Evolutionary conservation across 163 green algal species (phyloP), one percentile per base, ranked within the genome.

Genomic region (Scenedesmus sp.): DNA sequence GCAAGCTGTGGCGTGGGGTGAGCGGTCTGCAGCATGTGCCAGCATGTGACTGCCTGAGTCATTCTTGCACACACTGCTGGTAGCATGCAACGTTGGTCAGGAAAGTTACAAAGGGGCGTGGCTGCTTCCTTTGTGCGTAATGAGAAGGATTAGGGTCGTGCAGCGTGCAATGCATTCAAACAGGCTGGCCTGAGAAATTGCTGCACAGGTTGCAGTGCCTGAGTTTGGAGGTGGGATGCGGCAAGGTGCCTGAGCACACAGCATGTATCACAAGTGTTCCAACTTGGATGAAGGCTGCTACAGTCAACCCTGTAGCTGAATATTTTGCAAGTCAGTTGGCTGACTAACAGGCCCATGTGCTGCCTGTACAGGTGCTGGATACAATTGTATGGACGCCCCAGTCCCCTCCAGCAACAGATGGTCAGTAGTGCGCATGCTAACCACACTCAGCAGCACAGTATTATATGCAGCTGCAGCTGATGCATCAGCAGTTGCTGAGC

Each of bases 371-470:
- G 87, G 44, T 91, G 15, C n/a, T 65, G 15, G 87, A 91, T 1
- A 83, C 49, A 20, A 82, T 91, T 18, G 20, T 91, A 4, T 91
- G 87, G 87, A 87, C 56, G 3, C 78, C 87, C 1, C 24, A 46
- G 13, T 91, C 87, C 35, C 87, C 87, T 33, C 78, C 87, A n/a
- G 44, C 49, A 30, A 68, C 72, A n/a, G 87, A 91, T 85, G 78
- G 87, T 91, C 30, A 61, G 68, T 35, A 40, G 9, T 22, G 26
- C 56, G 4, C 22, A n/a, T 70, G 56, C 56, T 37, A 15, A 33
- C 49, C 59, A 16, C 2, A 15, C n/a, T 7, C n/a, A 26, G 70
- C 72, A 81, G 35, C 72, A 49, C 30, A 37, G 65, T 16, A 20
- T n/a, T n/a, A 37, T 20, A 1, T 40, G 65, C 65, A 76, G 65